Evolutionary conservation across 1,284 basidiomycete species (phyloP).

Genomic region (Neonothopanus nambi): DNA sequence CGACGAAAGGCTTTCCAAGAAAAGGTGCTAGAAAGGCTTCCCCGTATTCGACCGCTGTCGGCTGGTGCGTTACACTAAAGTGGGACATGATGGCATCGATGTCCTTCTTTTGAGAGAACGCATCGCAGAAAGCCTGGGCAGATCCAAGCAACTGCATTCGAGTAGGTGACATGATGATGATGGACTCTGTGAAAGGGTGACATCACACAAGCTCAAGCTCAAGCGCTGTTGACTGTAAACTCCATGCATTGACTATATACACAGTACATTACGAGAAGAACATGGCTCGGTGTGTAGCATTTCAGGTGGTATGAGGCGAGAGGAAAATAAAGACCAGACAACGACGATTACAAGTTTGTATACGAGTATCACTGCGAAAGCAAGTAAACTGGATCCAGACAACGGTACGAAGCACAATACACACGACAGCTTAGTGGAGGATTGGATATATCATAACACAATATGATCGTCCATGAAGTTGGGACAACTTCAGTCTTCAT

Average conservation of each 20-base stretch:
- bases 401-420: neutral
- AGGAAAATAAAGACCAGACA: no score
- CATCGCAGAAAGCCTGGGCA: slow-evolving; percentile 51
- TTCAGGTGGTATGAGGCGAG: no score
- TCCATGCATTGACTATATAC: no score
- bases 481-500: slow-evolving; percentile 12
- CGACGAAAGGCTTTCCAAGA: slow-evolving; percentile 50
- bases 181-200: neutral
- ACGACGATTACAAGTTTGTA: neutral
- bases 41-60: slow-evolving; percentile 58
- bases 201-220: no score
- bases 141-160: slow-evolving; percentile 40
- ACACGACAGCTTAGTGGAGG: no score
- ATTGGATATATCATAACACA: neutral
- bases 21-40: slow-evolving; percentile 56
- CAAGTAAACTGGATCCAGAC: neutral
- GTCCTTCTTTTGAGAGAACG: slow-evolving; percentile 48
- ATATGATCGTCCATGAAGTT: neutral
- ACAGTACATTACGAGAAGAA: no score
- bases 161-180: neutral
- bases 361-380: neutral
- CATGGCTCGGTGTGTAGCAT: no score
- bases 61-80: slow-evolving; percentile 49
- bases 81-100: slow-evolving; percentile 45
- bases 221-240: no score